Evolutionary conservation across 2,329 filamentous ascomycete species (phyloP), one percentile per base, ranked within the genome.

Genomic region (Didymella sp.): DNA sequence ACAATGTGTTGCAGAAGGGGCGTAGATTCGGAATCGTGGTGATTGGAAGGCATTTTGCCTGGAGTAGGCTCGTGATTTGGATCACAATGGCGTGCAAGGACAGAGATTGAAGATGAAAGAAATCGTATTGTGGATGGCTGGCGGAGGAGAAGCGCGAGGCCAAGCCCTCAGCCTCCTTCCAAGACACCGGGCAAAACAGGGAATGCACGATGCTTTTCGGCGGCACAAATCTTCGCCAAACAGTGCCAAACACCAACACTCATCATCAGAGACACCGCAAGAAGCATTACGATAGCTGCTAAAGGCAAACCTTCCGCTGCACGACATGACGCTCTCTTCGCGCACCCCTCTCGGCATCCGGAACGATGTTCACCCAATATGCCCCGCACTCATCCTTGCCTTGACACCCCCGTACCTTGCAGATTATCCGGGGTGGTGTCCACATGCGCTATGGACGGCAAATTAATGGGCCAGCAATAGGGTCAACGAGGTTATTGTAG

Each of bases 1-100:
- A 74, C 52, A 35, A 75, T 64, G 38, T 58, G 57, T 38, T 66
- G 69, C 24, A 75, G 67, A n/a, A 75, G 63, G 7, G 73, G 72
- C 7, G 67, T 68, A 2, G 64, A 68, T 53, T 75, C 72, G 31
- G 62, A 60, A 21, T 51, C 51, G 38, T 62, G 56, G 49, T 64
- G 56, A 51, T 64, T 66, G 27, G 55, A 65, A 47, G 50, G 58
- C 64, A 61, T 66, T 46, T 35, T 61, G 55, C 24, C 22, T 4
- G 28, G 19, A 17, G 22, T 2, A 2, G 28, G 40, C 7, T 13
- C 11, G 48, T 27, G 31, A 19, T 8, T 13, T 37, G 21, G 8
- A 24, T 33, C 33, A 50, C 24, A 44, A 46, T 40, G 33, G 15
- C 35, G 43, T 15, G 47, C 35, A 12, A 24, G 21, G n/a, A 38